Conservation (phyloP, 2,329 filamentous ascomycete genomes). For the Sporothrix brunneoviolacea region DNA sequence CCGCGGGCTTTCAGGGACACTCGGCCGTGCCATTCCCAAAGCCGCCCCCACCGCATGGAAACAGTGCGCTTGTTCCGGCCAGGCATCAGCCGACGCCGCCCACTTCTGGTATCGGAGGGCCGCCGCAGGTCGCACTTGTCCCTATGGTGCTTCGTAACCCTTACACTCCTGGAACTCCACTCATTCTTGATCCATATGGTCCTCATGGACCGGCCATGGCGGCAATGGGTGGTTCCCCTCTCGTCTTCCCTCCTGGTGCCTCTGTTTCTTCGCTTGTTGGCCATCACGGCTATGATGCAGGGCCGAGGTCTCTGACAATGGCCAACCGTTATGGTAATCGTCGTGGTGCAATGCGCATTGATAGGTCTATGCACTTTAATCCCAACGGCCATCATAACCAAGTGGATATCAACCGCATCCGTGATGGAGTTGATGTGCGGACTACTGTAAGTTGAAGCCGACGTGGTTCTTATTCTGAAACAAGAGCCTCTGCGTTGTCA, state of each 20-base stretch:
- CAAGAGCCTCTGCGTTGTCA: too few relatives aligned
- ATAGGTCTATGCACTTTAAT: constrained; percentile 40
- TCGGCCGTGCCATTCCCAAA: neutral
- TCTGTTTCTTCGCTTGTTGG: constrained; percentile 2
- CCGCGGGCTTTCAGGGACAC: neutral
- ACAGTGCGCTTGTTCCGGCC: constrained; percentile 1
- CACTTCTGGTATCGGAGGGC: constrained; percentile 21
- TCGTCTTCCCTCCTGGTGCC: constrained; percentile 12
- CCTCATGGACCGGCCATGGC: constrained; percentile 23
- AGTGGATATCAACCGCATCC: constrained; percentile 55
- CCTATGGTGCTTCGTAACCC: constrained; percentile 30
- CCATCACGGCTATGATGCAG: constrained; percentile 30
- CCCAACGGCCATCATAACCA: constrained; percentile 51
- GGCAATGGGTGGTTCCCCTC: constrained; percentile 20
- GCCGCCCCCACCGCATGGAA: neutral
- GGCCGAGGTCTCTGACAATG: constrained; percentile 31
- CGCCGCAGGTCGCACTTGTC: constrained; percentile 30
- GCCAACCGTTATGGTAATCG: constrained; percentile 34
- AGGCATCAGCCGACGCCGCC: constrained; percentile 16
- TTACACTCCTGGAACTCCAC: constrained; percentile 26
- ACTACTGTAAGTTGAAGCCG: constrained; percentile 55
- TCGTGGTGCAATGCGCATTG: constrained; percentile 42
- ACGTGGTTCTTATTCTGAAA: neutral
- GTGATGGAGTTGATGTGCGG: constrained; percentile 62
- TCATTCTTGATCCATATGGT: constrained; percentile 29